Percentiles rank a stretch among this genome's conserved stretches.
Evolutionary conservation across 2,329 filamentous ascomycete genomes (phyloP).

Genomic region (Fusarium nelsonii): DNA sequence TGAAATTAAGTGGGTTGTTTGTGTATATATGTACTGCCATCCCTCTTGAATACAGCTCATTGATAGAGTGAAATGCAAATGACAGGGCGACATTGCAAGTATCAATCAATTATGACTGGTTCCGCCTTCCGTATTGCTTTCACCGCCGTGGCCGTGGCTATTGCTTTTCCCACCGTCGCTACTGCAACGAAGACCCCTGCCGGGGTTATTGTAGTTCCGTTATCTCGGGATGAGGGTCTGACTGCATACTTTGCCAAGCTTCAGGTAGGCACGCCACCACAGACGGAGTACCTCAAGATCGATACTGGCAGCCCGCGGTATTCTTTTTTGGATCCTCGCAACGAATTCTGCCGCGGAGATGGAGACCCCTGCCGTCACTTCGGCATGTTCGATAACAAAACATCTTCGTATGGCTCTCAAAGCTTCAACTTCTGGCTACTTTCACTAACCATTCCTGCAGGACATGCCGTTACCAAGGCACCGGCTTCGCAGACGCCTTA

Average conservation of each 20-base stretch:
- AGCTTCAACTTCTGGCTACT: fast-evolving
- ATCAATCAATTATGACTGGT: neutral
- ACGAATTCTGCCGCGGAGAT: neutral
- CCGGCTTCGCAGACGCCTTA: neutral
- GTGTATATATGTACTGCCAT: neutral
- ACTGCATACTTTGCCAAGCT: slow-evolving; percentile 14
- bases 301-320: slow-evolving; percentile 12
- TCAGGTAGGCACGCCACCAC: neutral
- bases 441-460: neutral
- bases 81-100: too few relatives aligned
- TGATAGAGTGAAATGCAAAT: neutral
- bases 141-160: neutral
- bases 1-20: too few relatives aligned
- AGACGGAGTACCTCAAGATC: slow-evolving; percentile 18
- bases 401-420: neutral
- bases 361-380: neutral
- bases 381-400: slow-evolving; percentile 1
- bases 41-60: neutral
- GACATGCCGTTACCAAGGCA: neutral
- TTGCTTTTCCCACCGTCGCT: fast-evolving
- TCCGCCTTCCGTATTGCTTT: neutral
- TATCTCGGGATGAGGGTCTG: slow-evolving; percentile 11
- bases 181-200: neutral
- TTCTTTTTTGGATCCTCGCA: slow-evolving; percentile 7
- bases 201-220: neutral